These are phyloP conservation scores for Microbotryum scabiosae DNA, from an alignment of 1,284 basidiomycete species.

Conservation along the genomic window DNA sequence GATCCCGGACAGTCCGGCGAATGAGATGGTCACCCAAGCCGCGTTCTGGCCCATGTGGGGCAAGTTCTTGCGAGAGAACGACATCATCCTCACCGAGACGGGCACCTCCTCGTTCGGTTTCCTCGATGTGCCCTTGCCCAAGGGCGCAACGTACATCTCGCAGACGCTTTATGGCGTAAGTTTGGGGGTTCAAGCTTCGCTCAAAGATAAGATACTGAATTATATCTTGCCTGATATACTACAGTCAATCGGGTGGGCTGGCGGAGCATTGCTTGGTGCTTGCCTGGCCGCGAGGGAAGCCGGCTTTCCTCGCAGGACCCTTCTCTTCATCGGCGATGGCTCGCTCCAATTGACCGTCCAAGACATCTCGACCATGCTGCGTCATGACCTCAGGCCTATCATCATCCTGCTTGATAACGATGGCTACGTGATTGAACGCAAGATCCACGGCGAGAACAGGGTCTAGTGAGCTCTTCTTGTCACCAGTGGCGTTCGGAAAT, in stretches of 20 bases:
- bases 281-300: conserved; percentile 67
- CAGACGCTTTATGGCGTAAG: conserved; percentile 46
- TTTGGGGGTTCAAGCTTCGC: neutral
- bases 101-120: conserved; percentile 62
- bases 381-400: conserved; percentile 59
- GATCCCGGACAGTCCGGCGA: conserved; percentile 22
- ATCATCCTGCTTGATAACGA: conserved; percentile 82
- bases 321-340: conserved; percentile 79
- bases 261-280: conserved; percentile 59
- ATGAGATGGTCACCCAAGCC: conserved; percentile 45
- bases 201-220: neutral
- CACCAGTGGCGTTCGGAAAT: conserved; percentile 22
- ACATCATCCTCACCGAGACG: conserved; percentile 66
- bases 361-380: conserved; percentile 64
- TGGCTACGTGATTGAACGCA: conserved; percentile 74
- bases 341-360: conserved; percentile 47
- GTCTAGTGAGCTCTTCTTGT: conserved; percentile 35
- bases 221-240: conserved; percentile 46
- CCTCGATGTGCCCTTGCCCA: conserved; percentile 65
- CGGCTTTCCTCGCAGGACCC: conserved; percentile 50
- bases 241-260: conserved; percentile 80
- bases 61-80: conserved; percentile 64
- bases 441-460: conserved; percentile 57
- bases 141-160: conserved; percentile 55
- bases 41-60: conserved; percentile 74